Evolutionary conservation across 805 yeast genomes (phyloP).

Genomic region (Kazachstania bromeliacearum): DNA sequence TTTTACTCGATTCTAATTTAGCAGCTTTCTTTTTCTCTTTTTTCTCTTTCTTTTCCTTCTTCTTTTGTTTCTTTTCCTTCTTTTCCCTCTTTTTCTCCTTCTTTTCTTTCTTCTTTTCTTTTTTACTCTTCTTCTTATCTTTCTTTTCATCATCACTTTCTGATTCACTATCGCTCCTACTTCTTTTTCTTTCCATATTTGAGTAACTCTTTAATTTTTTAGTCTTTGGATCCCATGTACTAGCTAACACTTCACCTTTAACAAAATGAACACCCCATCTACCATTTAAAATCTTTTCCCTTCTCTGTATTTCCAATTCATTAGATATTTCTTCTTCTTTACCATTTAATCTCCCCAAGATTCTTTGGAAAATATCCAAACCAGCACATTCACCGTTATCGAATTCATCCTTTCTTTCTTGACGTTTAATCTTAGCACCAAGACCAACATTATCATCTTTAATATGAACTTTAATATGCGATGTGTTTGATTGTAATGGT

Average conservation of each 20-base stretch:
- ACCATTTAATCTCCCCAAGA: conserved; percentile 83
- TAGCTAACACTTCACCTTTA: conserved; percentile 69
- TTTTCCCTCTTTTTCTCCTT: conserved; percentile 25
- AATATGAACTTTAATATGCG: conserved; percentile 73
- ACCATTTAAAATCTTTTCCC: conserved; percentile 66
- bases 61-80: conserved; percentile 26
- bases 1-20: conserved; percentile 19
- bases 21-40: conserved; percentile 21
- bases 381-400: conserved; percentile 84
- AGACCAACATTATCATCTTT: conserved; percentile 81
- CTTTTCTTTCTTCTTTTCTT: conserved; percentile 24
- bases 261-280: conserved; percentile 85
- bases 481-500: conserved; percentile 42
- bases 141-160: conserved; percentile 19
- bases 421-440: conserved; percentile 69
- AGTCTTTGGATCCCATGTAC: conserved; percentile 69
- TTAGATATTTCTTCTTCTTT: conserved; percentile 56
- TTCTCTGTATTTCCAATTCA: conserved; percentile 60
- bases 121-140: conserved; percentile 22
- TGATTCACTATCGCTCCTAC: conserved; percentile 25
- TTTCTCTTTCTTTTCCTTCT: conserved; percentile 25
- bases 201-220: conserved; percentile 29
- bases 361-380: conserved; percentile 83
- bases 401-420: conserved; percentile 53
- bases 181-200: conserved; percentile 23